Base-by-base conservation (phyloP, 2,329 filamentous ascomycete genomes). In the Penicillium sclerotigenum region DNA sequence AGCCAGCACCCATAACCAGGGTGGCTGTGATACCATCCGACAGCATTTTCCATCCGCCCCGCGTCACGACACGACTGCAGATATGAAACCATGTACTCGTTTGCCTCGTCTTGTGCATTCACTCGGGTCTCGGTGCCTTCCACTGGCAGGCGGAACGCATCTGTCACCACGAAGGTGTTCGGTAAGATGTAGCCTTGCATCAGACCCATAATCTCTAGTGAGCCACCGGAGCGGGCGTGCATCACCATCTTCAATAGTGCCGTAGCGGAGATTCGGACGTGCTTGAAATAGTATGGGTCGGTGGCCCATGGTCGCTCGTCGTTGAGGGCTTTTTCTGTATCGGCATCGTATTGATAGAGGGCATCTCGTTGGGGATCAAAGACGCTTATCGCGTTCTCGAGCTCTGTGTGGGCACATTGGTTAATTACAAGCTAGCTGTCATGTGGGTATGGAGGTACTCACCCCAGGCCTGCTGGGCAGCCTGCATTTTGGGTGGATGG, bases 191-290 rank as follows among this genome's bases (percentile, higher is more conserved):
- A 96, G 59, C 94, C 94, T 71, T 96, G 89, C 94, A 99, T 99
- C 66, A 99, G 76, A 55, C 94, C 94, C 94, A 99, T 99, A 67
- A 99, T 84, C 79, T 99, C 94, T 63, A 97, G 83, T 28, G 85
- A 86, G 55, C 94, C 93, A 62, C 94, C 94, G 0, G 91, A 92
- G n/a, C 94, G 89, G 10, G 94, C 94, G 73, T 99, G 94, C 90
- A 97, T 97, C 62, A 95, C 91, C 94, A 99, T 99, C 79, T 99
- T 99, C 65, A 97, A 84, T 57, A 99, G 84, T 5, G 94, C 94
- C 13, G 96, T 87, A 56, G 94, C 91, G 50, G 90, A 95, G 75
- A 99, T 93, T 68, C 92, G 90, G 45, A 97, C 91, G 52, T 89
- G 83, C 73, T 93, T 95, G 83, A 97, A 99, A 80, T 97, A 87